Conservation (phyloP, 2,329 filamentous ascomycete genomes). For the Madurella mycetomatis region DNA sequence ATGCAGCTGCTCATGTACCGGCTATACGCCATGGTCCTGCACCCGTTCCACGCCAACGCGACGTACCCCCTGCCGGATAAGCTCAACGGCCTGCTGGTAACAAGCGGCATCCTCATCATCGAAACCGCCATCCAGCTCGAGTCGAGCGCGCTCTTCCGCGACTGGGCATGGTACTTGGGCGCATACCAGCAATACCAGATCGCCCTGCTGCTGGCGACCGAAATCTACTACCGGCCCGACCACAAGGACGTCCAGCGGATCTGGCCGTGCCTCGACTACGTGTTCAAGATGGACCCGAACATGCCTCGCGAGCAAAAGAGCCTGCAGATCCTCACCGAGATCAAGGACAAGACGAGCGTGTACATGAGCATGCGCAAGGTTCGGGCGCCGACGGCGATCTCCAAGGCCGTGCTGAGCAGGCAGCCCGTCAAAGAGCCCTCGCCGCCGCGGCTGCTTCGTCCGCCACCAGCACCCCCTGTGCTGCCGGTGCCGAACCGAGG, state of each 20-base stretch:
- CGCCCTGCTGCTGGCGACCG: slow-evolving; percentile 63
- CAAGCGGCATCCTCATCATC: slow-evolving; percentile 51
- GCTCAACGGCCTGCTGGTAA: slow-evolving; percentile 59
- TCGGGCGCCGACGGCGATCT: slow-evolving; percentile 46
- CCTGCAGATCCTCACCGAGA: slow-evolving; percentile 56
- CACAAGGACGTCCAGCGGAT: slow-evolving; percentile 59
- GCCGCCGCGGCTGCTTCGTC: slow-evolving; percentile 19
- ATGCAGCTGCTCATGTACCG: slow-evolving; percentile 61
- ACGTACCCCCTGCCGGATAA: slow-evolving; percentile 53
- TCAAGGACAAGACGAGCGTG: slow-evolving; percentile 55
- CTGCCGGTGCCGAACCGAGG: neutral
- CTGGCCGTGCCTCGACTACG: slow-evolving; percentile 67
- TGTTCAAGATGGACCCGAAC: slow-evolving; percentile 57
- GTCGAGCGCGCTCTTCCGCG: slow-evolving; percentile 41
- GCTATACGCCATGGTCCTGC: slow-evolving; percentile 62
- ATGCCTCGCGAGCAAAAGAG: slow-evolving; percentile 54
- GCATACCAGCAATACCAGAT: slow-evolving; percentile 70
- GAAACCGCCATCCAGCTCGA: slow-evolving; percentile 46
- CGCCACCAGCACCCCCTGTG: neutral
- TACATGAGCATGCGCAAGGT: slow-evolving; percentile 58
- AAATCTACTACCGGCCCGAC: slow-evolving; percentile 57
- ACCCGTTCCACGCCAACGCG: slow-evolving; percentile 57
- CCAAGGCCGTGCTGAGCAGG: slow-evolving; percentile 34
- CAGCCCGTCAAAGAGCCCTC: slow-evolving; percentile 33
- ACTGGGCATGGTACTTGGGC: slow-evolving; percentile 67